These are phyloP conservation scores for Rhizopogon vinicolor DNA, from an alignment of 768 basidiomycete species.

Conservation along the genomic window DNA sequence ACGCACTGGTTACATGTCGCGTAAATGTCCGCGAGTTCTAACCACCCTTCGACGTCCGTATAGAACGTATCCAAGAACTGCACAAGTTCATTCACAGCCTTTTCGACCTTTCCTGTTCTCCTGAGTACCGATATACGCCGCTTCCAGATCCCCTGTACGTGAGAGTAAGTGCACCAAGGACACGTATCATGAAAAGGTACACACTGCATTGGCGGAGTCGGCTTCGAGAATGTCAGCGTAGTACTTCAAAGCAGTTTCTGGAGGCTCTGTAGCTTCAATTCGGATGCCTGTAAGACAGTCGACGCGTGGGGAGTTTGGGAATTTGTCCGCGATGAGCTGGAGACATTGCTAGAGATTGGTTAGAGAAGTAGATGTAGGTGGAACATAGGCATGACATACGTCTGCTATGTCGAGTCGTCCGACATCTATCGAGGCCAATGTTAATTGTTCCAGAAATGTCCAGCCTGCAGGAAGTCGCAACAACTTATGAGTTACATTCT, in stretches of 20 bases:
- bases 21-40: slow-evolving; percentile 81
- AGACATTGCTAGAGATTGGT: slow-evolving; percentile 30
- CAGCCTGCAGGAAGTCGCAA: slow-evolving; percentile 44
- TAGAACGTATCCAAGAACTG: slow-evolving; percentile 84
- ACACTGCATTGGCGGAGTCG: slow-evolving; percentile 68
- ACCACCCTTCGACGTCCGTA: slow-evolving; percentile 83
- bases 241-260: slow-evolving; percentile 53
- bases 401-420: slow-evolving; percentile 71
- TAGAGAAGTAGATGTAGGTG: slow-evolving; percentile 6
- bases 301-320: slow-evolving; percentile 77
- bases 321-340: slow-evolving; percentile 54
- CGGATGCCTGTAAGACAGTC: slow-evolving; percentile 75
- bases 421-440: slow-evolving; percentile 72
- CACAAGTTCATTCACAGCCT: slow-evolving; percentile 67
- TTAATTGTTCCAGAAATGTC: slow-evolving; percentile 78
- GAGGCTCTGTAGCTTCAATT: slow-evolving; percentile 62
- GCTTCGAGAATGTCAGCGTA: slow-evolving; percentile 58
- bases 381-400: slow-evolving; percentile 38
- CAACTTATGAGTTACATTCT: not conserved
- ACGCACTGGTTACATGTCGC: slow-evolving; percentile 69
- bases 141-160: slow-evolving; percentile 64
- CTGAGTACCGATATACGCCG: slow-evolving; percentile 74
- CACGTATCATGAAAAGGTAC: slow-evolving; percentile 21
- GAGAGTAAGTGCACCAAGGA: not conserved
- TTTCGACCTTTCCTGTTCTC: slow-evolving; percentile 55